Evolutionary conservation across 331 rosid species (phyloP), one percentile per base, ranked within the genome.

Genomic region (Rosa hybrid): DNA sequence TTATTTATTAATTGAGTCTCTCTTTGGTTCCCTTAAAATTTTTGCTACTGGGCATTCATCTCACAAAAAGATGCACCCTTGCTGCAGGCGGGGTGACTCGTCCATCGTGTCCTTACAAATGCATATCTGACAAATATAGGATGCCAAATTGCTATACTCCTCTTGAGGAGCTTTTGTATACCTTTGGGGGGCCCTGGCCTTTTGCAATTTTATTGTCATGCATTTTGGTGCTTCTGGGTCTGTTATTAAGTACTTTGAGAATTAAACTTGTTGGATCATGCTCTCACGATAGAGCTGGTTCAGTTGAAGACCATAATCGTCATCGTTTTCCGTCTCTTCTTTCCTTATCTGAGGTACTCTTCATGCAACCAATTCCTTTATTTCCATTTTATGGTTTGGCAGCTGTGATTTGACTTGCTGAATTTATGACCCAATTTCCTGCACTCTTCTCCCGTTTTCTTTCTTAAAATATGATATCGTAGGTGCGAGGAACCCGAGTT

Each of bases 101-200:
- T 79, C 78, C 88, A 79, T 78, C 90, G 49, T 94, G 98, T 78
- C 98, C 98, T 42, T 94, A 92, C 84, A 85, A 81, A 87, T 94
- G 98, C 78, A 84, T 94, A 83, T 91, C 98, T 63, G 98, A 94
- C 79, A 94, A 94, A 76, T 94, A 94, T 84, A 89, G 97, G 85
- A 89, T 91, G 97, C 98, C 98, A 72, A 94, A 91, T 80, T 94
- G 98, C 88, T 90, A 89, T 73, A 92, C 98, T 38, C 97, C 98
- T 84, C 89, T 94, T 59, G 98, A 94, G 88, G 98, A 94, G 86
- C 94, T 94, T 82, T 82, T 92, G 84, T 92, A 92, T 88, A 89
- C 98, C 77, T 94, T 94, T 85, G 91, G 98, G 78, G 98, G 98
- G 11, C 98, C 97, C 83, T 91, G 92, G 92, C 94, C 90, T 49